Base-by-base conservation (phyloP, 805 yeast species). In the Wickerhamomyces canadensis region DNA sequence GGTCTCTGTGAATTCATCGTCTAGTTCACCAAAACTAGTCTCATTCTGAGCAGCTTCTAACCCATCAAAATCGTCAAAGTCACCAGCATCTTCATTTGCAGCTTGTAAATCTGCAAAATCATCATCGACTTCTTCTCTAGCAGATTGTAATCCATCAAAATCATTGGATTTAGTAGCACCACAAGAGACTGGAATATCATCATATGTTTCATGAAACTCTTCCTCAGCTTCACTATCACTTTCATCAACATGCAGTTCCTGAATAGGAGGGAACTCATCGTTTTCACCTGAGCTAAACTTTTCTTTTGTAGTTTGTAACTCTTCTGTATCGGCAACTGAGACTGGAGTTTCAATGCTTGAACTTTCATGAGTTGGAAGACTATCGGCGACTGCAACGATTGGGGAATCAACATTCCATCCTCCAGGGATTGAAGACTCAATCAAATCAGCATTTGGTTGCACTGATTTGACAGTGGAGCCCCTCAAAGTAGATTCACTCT, bases 231-330 rank as follows among this genome's bases (percentile, higher is more conserved):
- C 64, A 4, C 76, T 68, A 16, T 68, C 72, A 41, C 74, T 70
- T 42, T 76, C 82, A 31, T 68, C 74, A 29, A 68, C 61, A 18
- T 75, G 72, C 23, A 76, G 54, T 45, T 80, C 80, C 44, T 66
- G 59, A 31, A 79, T 74, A 21, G 85, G 81, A 10, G 84, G 84
- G 47, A 79, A 78, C 45, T 78, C 84, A 12, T 67, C 70, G 34
- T 24, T 23, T 16, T 14, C 26, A 22, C 9, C 11, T 49, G 36
- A 18, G 48, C 37, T n/a, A 37, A 36, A 19, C n/a, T n/a, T n/a
- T n/a, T n/a, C n/a, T n/a, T n/a, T n/a, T n/a, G n/a, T n/a, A n/a
- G n/a, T n/a, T n/a, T n/a, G n/a, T n/a, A 31, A 16, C 14, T 15
- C 25, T 10, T 28, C 28, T 7, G 43, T 14, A 10, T 26, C 35